phyloP scores from a whole-genome alignment of 2,329 filamentous ascomycete species.

The Emericellopsis atlantica region DNA sequence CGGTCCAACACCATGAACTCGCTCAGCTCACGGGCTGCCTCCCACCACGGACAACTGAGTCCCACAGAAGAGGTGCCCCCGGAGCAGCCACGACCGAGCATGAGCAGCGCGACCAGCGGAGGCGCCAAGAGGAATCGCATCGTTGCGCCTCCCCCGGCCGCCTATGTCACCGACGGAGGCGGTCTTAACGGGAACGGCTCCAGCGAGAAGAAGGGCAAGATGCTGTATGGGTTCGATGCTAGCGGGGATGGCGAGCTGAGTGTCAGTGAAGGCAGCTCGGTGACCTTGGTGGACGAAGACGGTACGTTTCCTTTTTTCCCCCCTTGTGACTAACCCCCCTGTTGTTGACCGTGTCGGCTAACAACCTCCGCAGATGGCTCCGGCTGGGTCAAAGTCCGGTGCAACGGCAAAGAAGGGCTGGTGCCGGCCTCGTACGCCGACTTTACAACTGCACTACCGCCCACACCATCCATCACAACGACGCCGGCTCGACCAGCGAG shows the following conservation, averaged over 20 bases:
- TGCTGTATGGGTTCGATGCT: slow-evolving; percentile 81
- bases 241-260: slow-evolving; percentile 71
- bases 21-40: slow-evolving; percentile 66
- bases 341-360: slow-evolving; percentile 4
- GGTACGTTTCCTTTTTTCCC: slow-evolving; percentile 41
- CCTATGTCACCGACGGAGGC: slow-evolving; percentile 58
- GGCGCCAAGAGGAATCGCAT: slow-evolving; percentile 52
- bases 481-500: slow-evolving; percentile 51
- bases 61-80: slow-evolving; percentile 34
- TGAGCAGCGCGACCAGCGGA: slow-evolving; percentile 15
- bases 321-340: background rate
- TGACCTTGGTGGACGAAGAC: slow-evolving; percentile 73
- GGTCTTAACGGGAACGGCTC: slow-evolving; percentile 27
- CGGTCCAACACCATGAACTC: slow-evolving; percentile 81
- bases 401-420: slow-evolving; percentile 64
- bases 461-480: slow-evolving; percentile 17
- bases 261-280: slow-evolving; percentile 65
- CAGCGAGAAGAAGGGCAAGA: slow-evolving; percentile 57
- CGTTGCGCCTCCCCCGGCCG: slow-evolving; percentile 73
- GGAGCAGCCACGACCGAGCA: slow-evolving; percentile 10
- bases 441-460: slow-evolving; percentile 32
- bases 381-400: slow-evolving; percentile 80
- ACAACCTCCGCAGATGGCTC: slow-evolving; percentile 55
- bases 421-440: slow-evolving; percentile 85
- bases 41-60: slow-evolving; percentile 12